These are phyloP conservation scores for Hypoxylon sp. DNA, from an alignment of 2,329 filamentous ascomycete genomes.

Conservation along the genomic window DNA sequence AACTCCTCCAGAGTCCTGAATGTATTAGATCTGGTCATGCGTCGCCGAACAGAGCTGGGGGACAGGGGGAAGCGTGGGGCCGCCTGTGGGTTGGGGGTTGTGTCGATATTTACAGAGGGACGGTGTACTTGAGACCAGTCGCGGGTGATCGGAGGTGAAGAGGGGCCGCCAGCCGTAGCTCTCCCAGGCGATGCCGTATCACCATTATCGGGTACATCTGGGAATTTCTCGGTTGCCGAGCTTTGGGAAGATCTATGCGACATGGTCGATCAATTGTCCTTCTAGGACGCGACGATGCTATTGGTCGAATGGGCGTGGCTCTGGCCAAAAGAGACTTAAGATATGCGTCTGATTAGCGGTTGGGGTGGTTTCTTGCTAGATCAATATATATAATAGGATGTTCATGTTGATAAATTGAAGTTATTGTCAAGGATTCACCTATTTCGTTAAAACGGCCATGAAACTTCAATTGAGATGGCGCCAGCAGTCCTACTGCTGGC, in stretches of 20 bases:
- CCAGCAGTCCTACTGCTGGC: not conserved
- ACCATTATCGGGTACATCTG: slow-evolving; percentile 40
- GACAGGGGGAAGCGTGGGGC: slow-evolving; percentile 37
- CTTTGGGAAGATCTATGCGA: slow-evolving; percentile 43
- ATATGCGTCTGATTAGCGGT: not conserved
- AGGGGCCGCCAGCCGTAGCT: slow-evolving; percentile 29
- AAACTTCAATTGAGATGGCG: not conserved
- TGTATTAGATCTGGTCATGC: slow-evolving; percentile 59
- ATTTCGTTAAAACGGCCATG: not conserved
- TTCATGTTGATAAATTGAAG: not conserved
- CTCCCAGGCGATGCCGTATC: slow-evolving; percentile 11
- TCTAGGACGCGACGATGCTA: not conserved
- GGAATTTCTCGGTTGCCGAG: slow-evolving; percentile 46
- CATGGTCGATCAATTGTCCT: slow-evolving; percentile 30
- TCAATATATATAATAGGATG: not conserved
- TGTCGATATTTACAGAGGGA: slow-evolving; percentile 45
- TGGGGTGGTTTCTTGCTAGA: not conserved
- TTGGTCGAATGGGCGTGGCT: not conserved
- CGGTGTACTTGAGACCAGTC: slow-evolving; percentile 45
- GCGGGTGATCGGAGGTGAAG: slow-evolving; percentile 20
- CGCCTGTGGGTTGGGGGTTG: slow-evolving; percentile 29
- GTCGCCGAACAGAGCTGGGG: slow-evolving; percentile 55
- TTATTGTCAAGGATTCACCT: not conserved
- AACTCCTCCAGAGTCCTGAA: slow-evolving; percentile 64
- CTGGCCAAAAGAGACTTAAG: not conserved